Evolutionary conservation across 2,329 filamentous ascomycete species (phyloP).

Genomic region (Phialocephala sp.): DNA sequence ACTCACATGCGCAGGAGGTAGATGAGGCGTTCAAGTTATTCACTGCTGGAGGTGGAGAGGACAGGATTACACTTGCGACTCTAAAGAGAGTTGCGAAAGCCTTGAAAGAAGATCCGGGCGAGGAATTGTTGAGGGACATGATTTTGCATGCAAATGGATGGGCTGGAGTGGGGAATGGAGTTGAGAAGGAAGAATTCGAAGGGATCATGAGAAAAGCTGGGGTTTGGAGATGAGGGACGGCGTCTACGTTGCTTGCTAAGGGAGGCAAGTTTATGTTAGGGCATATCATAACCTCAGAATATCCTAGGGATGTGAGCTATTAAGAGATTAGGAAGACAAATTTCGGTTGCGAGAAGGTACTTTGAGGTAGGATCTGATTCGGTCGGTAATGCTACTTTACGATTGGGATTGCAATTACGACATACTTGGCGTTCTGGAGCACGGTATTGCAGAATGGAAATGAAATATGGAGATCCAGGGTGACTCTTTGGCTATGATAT

Average conservation of each 20-base stretch:
- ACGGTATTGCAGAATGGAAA: neutral
- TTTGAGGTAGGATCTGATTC: neutral
- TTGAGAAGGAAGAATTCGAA: slow-evolving; percentile 68
- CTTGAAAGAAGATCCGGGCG: slow-evolving; percentile 82
- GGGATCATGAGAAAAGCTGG: slow-evolving; percentile 35
- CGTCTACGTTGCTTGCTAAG: too few relatives aligned
- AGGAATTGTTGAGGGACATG: slow-evolving; percentile 90
- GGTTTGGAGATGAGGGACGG: slow-evolving; percentile 16
- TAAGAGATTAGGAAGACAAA: neutral
- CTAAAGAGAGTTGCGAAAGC: slow-evolving; percentile 79
- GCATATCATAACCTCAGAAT: neutral
- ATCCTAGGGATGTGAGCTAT: neutral
- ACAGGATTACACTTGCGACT: slow-evolving; percentile 80
- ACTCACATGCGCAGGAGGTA: slow-evolving; percentile 68
- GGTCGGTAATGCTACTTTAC: neutral
- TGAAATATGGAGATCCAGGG: neutral
- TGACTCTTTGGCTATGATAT: neutral
- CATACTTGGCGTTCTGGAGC: neutral
- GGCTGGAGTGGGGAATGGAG: slow-evolving; percentile 71
- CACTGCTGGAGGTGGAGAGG: slow-evolving; percentile 57
- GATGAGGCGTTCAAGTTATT: slow-evolving; percentile 85
- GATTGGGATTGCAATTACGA: neutral
- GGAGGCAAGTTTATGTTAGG: too few relatives aligned
- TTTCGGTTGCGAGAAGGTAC: neutral
- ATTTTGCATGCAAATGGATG: slow-evolving; percentile 91